Evolutionary conservation across 1,284 basidiomycete species (phyloP).

Genomic region (Ganoderma sinense): DNA sequence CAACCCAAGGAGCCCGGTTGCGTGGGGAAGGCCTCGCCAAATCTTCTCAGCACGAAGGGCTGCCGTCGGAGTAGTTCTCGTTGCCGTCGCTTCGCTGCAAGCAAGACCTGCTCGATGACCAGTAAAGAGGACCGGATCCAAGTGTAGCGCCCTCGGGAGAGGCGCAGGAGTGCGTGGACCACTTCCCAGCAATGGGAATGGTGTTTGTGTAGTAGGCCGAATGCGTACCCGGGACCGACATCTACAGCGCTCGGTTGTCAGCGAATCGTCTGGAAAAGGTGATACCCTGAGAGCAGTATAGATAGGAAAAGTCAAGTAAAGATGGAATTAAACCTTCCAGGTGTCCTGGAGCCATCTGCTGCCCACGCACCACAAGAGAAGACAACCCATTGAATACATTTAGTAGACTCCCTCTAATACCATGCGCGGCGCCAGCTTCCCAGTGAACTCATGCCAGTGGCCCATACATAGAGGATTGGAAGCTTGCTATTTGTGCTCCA

Average conservation of each 20-base stretch:
- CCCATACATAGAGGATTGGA: background rate
- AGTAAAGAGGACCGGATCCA: background rate
- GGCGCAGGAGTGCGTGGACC: background rate
- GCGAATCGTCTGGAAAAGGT: background rate
- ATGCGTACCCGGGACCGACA: background rate
- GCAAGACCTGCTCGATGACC: background rate
- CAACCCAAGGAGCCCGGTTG: background rate
- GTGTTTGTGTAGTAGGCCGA: background rate
- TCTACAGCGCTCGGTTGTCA: background rate
- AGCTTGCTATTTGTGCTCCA: background rate
- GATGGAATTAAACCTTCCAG: background rate
- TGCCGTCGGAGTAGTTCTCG: background rate
- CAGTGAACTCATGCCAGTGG: too few relatives aligned
- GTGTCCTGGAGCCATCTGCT: background rate
- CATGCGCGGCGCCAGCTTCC: background rate
- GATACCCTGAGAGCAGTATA: background rate
- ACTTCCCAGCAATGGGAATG: background rate
- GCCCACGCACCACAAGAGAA: background rate
- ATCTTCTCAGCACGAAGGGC: background rate
- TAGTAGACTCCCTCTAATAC: background rate
- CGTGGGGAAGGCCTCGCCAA: conserved; percentile 1
- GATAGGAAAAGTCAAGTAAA: background rate
- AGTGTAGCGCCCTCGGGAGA: background rate
- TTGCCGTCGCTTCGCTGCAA: background rate
- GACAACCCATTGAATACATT: background rate